phyloP scores from a whole-genome alignment of 2,329 filamentous ascomycete genomes.

The Cladosporium colombiae region DNA sequence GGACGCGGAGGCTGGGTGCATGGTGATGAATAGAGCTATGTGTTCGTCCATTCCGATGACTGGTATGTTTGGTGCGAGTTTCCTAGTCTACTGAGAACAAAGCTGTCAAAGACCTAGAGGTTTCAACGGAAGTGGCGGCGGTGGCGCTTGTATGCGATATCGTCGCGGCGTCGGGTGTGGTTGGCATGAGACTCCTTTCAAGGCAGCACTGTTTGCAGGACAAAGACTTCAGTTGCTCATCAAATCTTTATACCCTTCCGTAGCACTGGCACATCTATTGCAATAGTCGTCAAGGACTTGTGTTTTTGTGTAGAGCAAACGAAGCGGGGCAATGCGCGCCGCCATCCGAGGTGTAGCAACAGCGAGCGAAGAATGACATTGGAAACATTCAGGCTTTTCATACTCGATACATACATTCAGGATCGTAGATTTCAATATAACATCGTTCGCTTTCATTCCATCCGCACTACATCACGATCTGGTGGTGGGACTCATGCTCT shows the following conservation, averaged over 20 bases:
- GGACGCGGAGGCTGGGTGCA: slow-evolving; percentile 28
- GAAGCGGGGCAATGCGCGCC: background rate
- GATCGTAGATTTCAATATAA: background rate
- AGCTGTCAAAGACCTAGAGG: background rate
- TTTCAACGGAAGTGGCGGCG: background rate
- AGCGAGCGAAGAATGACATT: background rate
- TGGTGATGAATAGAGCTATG: slow-evolving; percentile 30
- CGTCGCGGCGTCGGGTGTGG: background rate
- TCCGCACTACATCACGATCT: background rate
- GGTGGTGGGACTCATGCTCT: background rate
- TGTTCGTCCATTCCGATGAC: slow-evolving; percentile 20
- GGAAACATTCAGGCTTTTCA: background rate
- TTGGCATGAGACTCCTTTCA: background rate
- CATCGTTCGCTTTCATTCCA: background rate
- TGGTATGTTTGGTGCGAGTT: background rate
- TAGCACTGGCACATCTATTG: background rate
- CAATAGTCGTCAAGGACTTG: background rate
- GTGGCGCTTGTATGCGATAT: background rate
- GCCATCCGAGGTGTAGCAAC: background rate
- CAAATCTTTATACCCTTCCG: background rate
- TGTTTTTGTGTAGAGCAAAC: background rate
- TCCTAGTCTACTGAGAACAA: background rate
- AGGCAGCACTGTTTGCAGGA: background rate
- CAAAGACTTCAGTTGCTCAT: too few relatives aligned
- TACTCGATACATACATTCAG: background rate